A percentile compares a stretch with the other conserved stretches of the same genome.
Conservation (phyloP, 2,329 filamentous ascomycete genomes). For the Penicillium sp. region DNA sequence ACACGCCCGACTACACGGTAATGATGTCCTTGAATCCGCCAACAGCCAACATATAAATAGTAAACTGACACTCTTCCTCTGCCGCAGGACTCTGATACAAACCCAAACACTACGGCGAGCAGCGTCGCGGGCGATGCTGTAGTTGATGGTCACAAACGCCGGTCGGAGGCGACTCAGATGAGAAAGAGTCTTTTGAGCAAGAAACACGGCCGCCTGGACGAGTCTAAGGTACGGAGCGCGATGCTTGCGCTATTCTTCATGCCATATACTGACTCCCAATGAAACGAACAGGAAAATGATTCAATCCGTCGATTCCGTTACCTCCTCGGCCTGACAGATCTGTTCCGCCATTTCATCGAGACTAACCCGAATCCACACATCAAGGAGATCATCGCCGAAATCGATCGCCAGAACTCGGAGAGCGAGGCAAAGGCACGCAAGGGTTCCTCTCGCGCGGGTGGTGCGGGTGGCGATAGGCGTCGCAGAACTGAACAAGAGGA, state of each 20-base stretch:
- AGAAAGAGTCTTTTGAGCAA: slow-evolving; percentile 90
- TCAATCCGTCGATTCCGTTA: slow-evolving; percentile 93
- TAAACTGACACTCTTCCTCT: background rate
- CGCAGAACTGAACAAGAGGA: slow-evolving; percentile 96
- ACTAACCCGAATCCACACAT: slow-evolving; percentile 94
- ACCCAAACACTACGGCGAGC: slow-evolving; percentile 70
- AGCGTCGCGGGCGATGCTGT: slow-evolving; percentile 76
- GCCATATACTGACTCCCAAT: slow-evolving; percentile 12
- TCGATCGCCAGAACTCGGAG: slow-evolving; percentile 85
- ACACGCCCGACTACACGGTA: slow-evolving; percentile 64
- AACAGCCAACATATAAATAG: background rate
- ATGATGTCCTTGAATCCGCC: slow-evolving; percentile 5
- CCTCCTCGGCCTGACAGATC: slow-evolving; percentile 86
- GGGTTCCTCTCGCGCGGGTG: slow-evolving; percentile 74
- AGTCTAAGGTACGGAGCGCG: slow-evolving; percentile 70
- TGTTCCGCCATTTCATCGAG: slow-evolving; percentile 99
- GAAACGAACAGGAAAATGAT: slow-evolving; percentile 72
- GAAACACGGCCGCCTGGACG: slow-evolving; percentile 88
- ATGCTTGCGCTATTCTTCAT: background rate
- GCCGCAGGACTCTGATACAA: slow-evolving; percentile 61
- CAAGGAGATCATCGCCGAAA: slow-evolving; percentile 88
- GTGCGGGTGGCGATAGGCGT: slow-evolving; percentile 72
- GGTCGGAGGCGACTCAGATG: slow-evolving; percentile 83
- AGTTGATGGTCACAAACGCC: slow-evolving; percentile 75
- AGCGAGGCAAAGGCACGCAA: slow-evolving; percentile 69